A percentile compares a stretch with the other conserved stretches of the same genome.
Conservation (phyloP, 106 monocot species). For the Dendrobium huoshanense region DNA sequence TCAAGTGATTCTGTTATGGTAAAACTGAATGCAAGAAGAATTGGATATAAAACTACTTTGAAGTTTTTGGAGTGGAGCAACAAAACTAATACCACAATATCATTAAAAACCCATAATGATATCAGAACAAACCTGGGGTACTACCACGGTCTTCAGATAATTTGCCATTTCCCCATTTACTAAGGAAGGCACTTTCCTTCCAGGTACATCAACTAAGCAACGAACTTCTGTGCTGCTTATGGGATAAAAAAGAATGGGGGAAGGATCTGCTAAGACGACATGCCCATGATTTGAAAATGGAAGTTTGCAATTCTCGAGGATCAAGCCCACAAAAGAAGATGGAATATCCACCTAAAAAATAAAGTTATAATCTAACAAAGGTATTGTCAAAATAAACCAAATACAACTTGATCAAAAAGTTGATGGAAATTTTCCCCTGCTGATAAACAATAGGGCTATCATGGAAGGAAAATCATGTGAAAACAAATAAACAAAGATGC, state of each 20-base stretch:
- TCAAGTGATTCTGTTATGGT: neutral
- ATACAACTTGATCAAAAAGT: neutral
- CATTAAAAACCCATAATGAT: neutral
- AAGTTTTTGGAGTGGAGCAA: too few relatives aligned
- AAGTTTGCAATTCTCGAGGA: slow-evolving; percentile 77
- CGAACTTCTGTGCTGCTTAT: slow-evolving; percentile 90
- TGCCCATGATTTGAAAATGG: slow-evolving; percentile 88
- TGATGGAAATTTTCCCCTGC: neutral
- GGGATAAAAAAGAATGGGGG: slow-evolving; percentile 84
- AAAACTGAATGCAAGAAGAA: too few relatives aligned
- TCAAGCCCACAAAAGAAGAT: slow-evolving; percentile 71
- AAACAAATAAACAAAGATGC: too few relatives aligned
- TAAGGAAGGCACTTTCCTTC: slow-evolving; percentile 76
- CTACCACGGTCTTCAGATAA: slow-evolving; percentile 76
- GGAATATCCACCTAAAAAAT: slow-evolving; percentile 59
- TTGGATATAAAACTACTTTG: too few relatives aligned
- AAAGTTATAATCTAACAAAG: slow-evolving; percentile 1
- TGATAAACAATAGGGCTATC: neutral
- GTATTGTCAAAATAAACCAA: neutral
- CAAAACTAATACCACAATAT: neutral
- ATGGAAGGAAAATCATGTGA: too few relatives aligned
- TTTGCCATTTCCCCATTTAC: slow-evolving; percentile 80
- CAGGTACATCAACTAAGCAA: slow-evolving; percentile 92
- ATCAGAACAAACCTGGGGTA: slow-evolving; percentile 58
- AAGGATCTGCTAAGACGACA: slow-evolving; percentile 83